Base-by-base conservation (phyloP, 805 yeast genomes). In the Clavispora asparagi region DNA sequence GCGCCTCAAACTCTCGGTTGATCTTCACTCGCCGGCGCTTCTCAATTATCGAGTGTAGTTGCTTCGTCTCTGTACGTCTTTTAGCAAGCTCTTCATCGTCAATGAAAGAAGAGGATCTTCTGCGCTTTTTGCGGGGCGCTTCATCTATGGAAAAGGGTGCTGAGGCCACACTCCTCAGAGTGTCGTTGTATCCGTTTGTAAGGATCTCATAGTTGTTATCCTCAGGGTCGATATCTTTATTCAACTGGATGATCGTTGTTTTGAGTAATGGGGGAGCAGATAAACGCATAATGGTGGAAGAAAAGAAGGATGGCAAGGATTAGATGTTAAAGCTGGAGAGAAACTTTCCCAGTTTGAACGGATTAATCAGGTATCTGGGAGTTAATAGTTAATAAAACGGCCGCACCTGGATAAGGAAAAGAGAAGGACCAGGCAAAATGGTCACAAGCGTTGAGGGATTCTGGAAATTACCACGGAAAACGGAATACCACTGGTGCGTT, bases 1-100 rank as follows among this genome's bases (percentile, higher is more conserved):
- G 73, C 1, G 91, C 88, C 60, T 86, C 94, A 59, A 86, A 87
- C 63, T 87, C 94, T 44, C 90, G 70, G 62, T 87, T 87, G 73
- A 87, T 85, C 59, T 85, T 85, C 43, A 83, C 77, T 49, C 95
- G 69, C 54, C 95, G 73, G 55, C 87, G 78, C 57, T 87, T 84
- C 62, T 87, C 95, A 48, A 87, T 87, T 36, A 85, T 82, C 2
- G 90, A 82, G 61, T 87, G 95, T 35, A 70, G 61, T 54, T 71
- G 76, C 48, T 70, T 71, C 1, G 75, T 71, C 52, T 71, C 76
- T 39, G 62, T 59, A 45, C 64, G 67, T n/a, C 77, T 44, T 50
- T 53, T 64, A 12, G 69, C 71, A 45, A 71, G 58, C 50, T 71
- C 77, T 41, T 68, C 70, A 31, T 68, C 64, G 44, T 70, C 72